Base-by-base conservation (phyloP, 192 early-diverging fungal genomes). In the Phycomyces blakesleeanus region DNA sequence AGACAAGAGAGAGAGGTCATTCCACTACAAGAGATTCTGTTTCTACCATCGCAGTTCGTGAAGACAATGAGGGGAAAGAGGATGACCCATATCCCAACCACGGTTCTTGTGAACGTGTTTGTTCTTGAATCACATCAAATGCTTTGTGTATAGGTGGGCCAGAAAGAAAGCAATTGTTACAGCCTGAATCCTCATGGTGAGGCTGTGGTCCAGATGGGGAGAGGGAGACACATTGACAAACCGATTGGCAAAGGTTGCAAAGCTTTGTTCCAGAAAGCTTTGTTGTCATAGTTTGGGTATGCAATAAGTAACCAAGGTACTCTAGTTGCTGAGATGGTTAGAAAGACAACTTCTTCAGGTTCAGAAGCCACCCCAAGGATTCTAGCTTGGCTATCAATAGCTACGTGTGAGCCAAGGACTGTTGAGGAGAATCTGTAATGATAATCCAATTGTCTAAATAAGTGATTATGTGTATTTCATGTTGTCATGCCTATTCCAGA, bases 121-220 rank as follows among this genome's bases (percentile, higher is more conserved):
- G 37, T 76, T 76, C 69, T 69, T 76, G 55, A 63, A 54, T 0
- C 38, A 12, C 2, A 76, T n/a, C 1, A 76, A 70, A 21, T 52
- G 24, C 5, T 49, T 54, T 0, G 69, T 66, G 29, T 64, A 66
- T 0, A 76, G 60, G 0, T 63, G 59, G 4, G 67, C 70, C 40
- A 70, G 67, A 34, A 77, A 63, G 0, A 73, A 27, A 2, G 71
- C 71, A 27, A 60, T 18, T 0, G 75, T 72, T 0, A 54, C 66
- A 34, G 71, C 60, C 53, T 67, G 55, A 9, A 69, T 55, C 20
- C 68, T 56, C 27, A 68, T 63, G 0, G 60, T 57, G 16, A 69
- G 51, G 15, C 16, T 65, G 39, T 57, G 57, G 1, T 69, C 9
- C 8, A 39, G 6, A n/a, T 49, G 29, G 0, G 71, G 42, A 1